Conservation (phyloP, 345 rosid genomes). For the Eucalyptus paniculata region DNA sequence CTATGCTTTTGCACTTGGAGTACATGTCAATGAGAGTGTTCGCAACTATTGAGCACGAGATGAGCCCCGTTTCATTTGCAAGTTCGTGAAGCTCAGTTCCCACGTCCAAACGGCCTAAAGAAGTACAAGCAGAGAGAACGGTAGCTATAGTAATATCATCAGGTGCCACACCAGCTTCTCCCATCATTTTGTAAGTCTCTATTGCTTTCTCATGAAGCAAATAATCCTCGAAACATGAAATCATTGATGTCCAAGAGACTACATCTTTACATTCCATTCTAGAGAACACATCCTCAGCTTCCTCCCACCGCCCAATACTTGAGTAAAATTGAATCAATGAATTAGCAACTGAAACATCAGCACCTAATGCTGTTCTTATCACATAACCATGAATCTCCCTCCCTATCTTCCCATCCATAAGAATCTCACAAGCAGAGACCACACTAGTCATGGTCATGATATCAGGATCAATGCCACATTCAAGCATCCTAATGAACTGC, state of each 20-base stretch:
- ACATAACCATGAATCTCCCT: constrained; percentile 53
- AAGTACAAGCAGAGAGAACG: constrained; percentile 58
- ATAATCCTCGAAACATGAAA: constrained; percentile 59
- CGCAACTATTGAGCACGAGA: constrained; percentile 46
- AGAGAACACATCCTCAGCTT: constrained; percentile 45
- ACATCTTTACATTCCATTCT: constrained; percentile 55
- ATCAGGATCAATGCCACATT: constrained; percentile 59
- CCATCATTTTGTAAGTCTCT: constrained; percentile 51
- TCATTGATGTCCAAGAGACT: constrained; percentile 84
- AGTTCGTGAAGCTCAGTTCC: constrained; percentile 60
- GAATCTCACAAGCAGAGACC: constrained; percentile 53
- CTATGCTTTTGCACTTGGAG: constrained; percentile 64
- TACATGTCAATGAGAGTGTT: constrained; percentile 76
- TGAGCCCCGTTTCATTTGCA: constrained; percentile 34
- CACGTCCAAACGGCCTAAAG: constrained; percentile 37
- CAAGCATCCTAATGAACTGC: constrained; percentile 60
- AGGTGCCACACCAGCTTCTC: constrained; percentile 29
- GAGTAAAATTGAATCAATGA: constrained; percentile 68
- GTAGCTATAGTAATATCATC: constrained; percentile 62
- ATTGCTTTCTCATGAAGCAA: constrained; percentile 40
- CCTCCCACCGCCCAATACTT: constrained; percentile 28
- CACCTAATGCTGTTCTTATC: constrained; percentile 31
- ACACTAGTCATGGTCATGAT: constrained; percentile 82
- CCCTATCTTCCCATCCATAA: constrained; percentile 51
- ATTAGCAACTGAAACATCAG: constrained; percentile 48